phyloP scores from a whole-genome alignment of 2,329 filamentous ascomycete species.

The Exophiala oligosperma region DNA sequence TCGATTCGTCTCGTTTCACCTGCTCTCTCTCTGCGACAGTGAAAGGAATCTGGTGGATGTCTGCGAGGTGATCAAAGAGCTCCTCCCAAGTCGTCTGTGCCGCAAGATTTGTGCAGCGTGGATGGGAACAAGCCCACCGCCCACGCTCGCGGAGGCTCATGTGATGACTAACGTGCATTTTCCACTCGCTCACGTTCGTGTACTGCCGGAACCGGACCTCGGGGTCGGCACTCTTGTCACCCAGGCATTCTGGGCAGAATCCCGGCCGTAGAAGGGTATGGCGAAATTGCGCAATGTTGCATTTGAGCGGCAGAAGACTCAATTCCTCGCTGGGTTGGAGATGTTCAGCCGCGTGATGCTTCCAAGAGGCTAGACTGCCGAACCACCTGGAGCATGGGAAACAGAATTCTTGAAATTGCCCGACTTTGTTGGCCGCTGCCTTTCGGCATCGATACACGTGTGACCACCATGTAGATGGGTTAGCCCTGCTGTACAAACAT shows the following conservation, averaged over 20 bases:
- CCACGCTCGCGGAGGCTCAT: background rate
- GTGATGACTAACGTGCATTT: background rate
- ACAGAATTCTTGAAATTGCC: conserved; percentile 1
- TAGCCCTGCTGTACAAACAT: background rate
- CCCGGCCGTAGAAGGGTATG: conserved; percentile 2
- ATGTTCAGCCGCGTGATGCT: background rate
- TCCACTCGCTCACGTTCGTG: conserved; percentile 5
- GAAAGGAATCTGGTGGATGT: conserved; percentile 6
- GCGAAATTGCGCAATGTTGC: conserved; percentile 4
- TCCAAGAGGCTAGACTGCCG: background rate
- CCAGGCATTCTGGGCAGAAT: conserved; percentile 4
- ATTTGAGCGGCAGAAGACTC: background rate
- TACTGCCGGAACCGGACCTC: conserved; percentile 1
- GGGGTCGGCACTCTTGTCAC: background rate
- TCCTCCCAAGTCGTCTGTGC: background rate
- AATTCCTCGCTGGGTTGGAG: background rate
- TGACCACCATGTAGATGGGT: background rate
- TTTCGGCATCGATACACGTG: conserved; percentile 2
- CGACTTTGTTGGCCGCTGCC: background rate
- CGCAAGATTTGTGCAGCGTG: background rate
- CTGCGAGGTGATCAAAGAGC: conserved; percentile 4
- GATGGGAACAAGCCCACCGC: background rate
- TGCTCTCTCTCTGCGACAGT: conserved; percentile 5
- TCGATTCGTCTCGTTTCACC: background rate
- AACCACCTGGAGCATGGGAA: conserved; percentile 8